These are phyloP conservation scores for Phytopythium delawarense DNA, from an alignment of 352 stramenopile genomes.

Conservation along the genomic window DNA sequence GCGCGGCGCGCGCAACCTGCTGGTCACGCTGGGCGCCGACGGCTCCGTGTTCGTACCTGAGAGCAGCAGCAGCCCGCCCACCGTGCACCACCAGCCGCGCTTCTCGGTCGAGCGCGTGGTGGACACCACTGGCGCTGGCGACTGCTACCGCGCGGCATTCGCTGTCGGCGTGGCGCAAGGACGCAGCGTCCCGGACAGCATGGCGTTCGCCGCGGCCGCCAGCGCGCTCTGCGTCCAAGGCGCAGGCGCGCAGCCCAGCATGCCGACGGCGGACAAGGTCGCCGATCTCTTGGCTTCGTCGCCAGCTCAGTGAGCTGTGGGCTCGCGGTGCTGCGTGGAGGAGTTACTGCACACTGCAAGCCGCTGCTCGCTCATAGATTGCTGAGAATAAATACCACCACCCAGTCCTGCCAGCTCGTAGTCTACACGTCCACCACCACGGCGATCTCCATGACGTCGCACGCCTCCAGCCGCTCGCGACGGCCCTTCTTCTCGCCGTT, in stretches of 20 bases:
- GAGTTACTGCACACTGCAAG: not conserved
- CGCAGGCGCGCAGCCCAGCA: slow-evolving; percentile 59
- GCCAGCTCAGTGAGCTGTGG: not conserved
- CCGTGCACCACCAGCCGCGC: slow-evolving; percentile 38
- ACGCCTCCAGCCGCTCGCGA: slow-evolving; percentile 10
- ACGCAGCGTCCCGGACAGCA: slow-evolving; percentile 38
- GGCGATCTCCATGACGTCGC: slow-evolving; percentile 14
- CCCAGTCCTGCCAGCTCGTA: not conserved
- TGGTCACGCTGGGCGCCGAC: slow-evolving; percentile 65
- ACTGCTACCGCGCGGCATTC: slow-evolving; percentile 75
- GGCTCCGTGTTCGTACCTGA: slow-evolving; percentile 65
- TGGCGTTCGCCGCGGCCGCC: slow-evolving; percentile 50
- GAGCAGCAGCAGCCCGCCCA: slow-evolving; percentile 5
- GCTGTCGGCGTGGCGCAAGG: slow-evolving; percentile 53
- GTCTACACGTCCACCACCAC: slow-evolving; percentile 4
- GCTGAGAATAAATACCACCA: slow-evolving; percentile 5
- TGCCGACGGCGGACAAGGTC: slow-evolving; percentile 40
- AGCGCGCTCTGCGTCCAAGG: slow-evolving; percentile 67
- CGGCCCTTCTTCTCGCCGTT: not conserved
- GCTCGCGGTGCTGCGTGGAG: not conserved
- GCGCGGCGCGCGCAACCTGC: slow-evolving; percentile 44
- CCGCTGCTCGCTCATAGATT: not conserved
- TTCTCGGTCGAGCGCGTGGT: slow-evolving; percentile 60
- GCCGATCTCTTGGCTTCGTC: slow-evolving; percentile 24
- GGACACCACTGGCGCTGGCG: slow-evolving; percentile 75